A percentile compares a stretch with the other conserved stretches of the same genome.
phyloP scores from a whole-genome alignment of 2,329 filamentous ascomycete genomes.

The Aspergillus sp. region DNA sequence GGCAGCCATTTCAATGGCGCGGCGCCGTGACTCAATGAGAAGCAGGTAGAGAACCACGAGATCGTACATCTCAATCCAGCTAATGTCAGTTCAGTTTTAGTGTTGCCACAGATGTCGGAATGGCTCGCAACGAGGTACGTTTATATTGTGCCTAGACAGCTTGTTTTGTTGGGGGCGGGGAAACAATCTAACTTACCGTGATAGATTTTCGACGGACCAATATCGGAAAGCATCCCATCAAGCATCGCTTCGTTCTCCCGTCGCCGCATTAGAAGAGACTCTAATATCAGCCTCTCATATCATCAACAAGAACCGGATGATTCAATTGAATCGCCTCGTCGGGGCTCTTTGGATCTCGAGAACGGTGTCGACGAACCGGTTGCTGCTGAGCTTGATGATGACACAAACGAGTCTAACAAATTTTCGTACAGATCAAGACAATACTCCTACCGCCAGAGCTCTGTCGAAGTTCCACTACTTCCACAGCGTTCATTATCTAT shows the following conservation, averaged over 20 bases:
- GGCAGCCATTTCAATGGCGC: constrained; percentile 21
- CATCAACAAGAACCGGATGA: constrained; percentile 78
- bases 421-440: constrained; percentile 33
- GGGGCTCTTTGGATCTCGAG: constrained; percentile 46
- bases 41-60: constrained; percentile 34
- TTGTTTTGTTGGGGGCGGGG: neutral
- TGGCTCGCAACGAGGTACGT: constrained; percentile 89
- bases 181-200: constrained; percentile 9
- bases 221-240: constrained; percentile 93
- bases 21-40: constrained; percentile 38
- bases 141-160: neutral
- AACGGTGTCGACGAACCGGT: constrained; percentile 46
- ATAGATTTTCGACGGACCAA: constrained; percentile 81
- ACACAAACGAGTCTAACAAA: constrained; percentile 37
- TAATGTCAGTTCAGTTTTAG: constrained; percentile 54
- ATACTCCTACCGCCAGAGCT: constrained; percentile 41
- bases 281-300: constrained; percentile 84
- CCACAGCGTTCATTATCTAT: constrained; percentile 66
- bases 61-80: constrained; percentile 1
- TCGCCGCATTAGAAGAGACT: constrained; percentile 76
- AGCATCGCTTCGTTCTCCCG: constrained; percentile 91
- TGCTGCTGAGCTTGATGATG: constrained; percentile 38
- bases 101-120: constrained; percentile 93
- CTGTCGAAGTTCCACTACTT: constrained; percentile 62
- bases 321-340: constrained; percentile 50